Evolutionary conservation across 2,329 filamentous ascomycete species (phyloP).

Genomic region (Cladosporium velox): DNA sequence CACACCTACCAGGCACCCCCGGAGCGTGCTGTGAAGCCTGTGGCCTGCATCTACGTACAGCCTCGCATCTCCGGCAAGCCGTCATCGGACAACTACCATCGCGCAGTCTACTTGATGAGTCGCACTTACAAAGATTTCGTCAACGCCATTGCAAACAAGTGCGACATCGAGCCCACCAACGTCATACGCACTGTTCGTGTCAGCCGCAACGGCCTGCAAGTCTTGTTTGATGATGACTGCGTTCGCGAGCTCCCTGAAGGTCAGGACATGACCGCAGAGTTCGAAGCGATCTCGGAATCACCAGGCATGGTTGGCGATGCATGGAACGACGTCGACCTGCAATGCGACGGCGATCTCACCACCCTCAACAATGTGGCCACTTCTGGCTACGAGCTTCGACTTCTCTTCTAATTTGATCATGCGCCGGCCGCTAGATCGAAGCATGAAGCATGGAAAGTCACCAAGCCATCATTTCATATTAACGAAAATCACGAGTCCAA

Average conservation of each 20-base stretch:
- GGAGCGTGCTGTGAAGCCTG: conserved; percentile 69
- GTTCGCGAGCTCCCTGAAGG: conserved; percentile 82
- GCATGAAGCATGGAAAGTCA: conserved; percentile 11
- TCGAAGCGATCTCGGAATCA: conserved; percentile 61
- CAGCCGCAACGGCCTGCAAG: conserved; percentile 72
- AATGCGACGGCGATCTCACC: conserved; percentile 51
- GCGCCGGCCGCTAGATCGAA: conserved; percentile 19
- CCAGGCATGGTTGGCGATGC: conserved; percentile 38
- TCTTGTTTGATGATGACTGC: conserved; percentile 89
- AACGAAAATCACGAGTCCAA: conserved; percentile 19
- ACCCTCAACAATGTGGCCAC: conserved; percentile 47
- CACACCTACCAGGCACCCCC: conserved; percentile 76
- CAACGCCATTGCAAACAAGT: conserved; percentile 73
- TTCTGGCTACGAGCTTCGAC: conserved; percentile 51
- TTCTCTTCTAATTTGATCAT: conserved; percentile 44
- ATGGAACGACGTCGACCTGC: conserved; percentile 54
- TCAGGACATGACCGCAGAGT: conserved; percentile 79
- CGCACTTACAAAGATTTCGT: conserved; percentile 76
- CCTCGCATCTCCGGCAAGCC: conserved; percentile 52
- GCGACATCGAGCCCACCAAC: conserved; percentile 71
- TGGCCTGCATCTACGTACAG: conserved; percentile 87
- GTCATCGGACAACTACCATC: conserved; percentile 65
- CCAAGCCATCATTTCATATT: conserved; percentile 5
- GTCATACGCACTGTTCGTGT: conserved; percentile 72
- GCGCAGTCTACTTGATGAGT: conserved; percentile 81